Evolutionary conservation across 495 filamentous ascomycete genomes (phyloP), one percentile per base, ranked within the genome.

Genomic region (Podospora pseudocomata): DNA sequence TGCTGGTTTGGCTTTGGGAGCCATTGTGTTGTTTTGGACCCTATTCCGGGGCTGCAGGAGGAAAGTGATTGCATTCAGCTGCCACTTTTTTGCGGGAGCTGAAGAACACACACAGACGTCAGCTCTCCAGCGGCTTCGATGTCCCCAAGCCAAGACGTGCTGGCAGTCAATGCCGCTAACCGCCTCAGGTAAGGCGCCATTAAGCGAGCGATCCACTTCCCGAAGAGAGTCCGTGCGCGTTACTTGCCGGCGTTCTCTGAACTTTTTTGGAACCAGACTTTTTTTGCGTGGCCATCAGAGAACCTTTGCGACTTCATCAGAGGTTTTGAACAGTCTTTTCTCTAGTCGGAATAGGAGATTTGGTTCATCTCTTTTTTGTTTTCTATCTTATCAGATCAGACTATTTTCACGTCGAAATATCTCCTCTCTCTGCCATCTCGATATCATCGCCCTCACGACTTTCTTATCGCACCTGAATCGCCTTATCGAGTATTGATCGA

Each of bases 251-350:
- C 39, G 39, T 49, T 11, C 39, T 18, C 27, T 56, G 61, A 75
- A 73, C 67, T 69, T 71, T 72, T 77, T 72, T 65, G 70, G 63
- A 53, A 75, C 73, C 68, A 70, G 73, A 72, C 77, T 76, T 77
- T 77, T 75, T 75, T 75, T 74, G 27, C 56, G n/a, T 27, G 56
- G 23, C 56, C 68, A 23, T 18, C 68, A 66, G 61, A 49, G 60
- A 11, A 62, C 56, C 28, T 60, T 7, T 57, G 20, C 57, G 20
- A 23, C 56, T 19, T 53, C 5, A 19, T 63, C 39, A 49, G 0
- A 3, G 39, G 39, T 13, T 5, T 49, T 49, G 39, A 49, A 3
- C 9, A 49, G 39, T 11, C 39, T 49, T 49, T 49, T 49, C 3
- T 49, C 39, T 49, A 0, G 39, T 49, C 11, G 15, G 15, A 49